Evolutionary conservation across 306 rosid genomes (phyloP).

Genomic region (Lotus japonicus): DNA sequence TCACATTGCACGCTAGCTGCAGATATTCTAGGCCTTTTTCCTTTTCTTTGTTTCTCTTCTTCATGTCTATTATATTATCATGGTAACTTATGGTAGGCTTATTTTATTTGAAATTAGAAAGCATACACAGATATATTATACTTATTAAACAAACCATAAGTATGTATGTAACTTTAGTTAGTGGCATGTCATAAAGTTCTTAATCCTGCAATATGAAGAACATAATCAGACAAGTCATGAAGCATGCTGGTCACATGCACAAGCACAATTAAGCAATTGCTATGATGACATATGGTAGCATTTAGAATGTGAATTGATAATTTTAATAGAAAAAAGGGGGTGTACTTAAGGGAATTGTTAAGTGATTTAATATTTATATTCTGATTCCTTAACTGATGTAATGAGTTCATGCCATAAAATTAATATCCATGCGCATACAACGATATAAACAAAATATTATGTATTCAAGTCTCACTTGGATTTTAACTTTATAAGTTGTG

Average conservation of each 20-base stretch:
- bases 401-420: no score
- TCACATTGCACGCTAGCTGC: not conserved
- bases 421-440: no score
- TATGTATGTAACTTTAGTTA: not conserved
- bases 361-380: no score
- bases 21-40: not conserved
- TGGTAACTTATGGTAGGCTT: not conserved
- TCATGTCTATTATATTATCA: not conserved
- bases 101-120: not conserved
- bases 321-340: not conserved
- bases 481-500: no score
- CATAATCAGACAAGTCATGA: not conserved
- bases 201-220: not conserved
- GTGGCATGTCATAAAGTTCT: not conserved
- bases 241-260: slow-evolving; percentile 10
- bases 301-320: not conserved
- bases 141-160: not conserved
- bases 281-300: not conserved
- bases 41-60: not conserved
- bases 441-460: no score
- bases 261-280: not conserved
- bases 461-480: no score
- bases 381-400: no score
- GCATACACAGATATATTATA: no score
- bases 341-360: no score